Evolutionary conservation across 768 basidiomycete genomes (phyloP).

Genomic region (Arthromyces matolae): DNA sequence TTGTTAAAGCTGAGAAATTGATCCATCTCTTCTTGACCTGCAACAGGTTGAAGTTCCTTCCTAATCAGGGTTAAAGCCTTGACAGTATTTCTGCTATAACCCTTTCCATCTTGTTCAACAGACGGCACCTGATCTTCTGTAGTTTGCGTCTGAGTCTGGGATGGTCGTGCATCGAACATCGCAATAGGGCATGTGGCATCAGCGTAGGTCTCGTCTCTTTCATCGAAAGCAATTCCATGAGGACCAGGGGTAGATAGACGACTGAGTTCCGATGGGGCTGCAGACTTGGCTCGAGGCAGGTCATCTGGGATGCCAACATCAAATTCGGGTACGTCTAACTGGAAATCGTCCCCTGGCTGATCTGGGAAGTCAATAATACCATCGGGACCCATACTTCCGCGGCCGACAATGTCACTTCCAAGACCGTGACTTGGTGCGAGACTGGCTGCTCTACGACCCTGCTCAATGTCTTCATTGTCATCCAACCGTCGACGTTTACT

Average conservation of each 20-base stretch:
- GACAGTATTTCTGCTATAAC: conserved; percentile 86
- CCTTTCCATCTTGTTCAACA: conserved; percentile 55
- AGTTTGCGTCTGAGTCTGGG: conserved; percentile 44
- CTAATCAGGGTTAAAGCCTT: conserved; percentile 78
- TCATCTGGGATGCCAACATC: conserved; percentile 35
- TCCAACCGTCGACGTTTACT: conserved; percentile 60
- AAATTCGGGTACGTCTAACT: conserved; percentile 62
- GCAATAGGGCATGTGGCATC: conserved; percentile 75
- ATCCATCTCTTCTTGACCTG: conserved; percentile 44
- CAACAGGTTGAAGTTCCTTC: conserved; percentile 58
- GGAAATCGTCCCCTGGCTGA: conserved; percentile 63
- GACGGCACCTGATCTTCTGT: conserved; percentile 38
- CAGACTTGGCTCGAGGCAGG: conserved; percentile 41
- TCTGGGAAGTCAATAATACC: conserved; percentile 62
- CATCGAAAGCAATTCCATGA: conserved; percentile 47
- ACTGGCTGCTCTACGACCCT: conserved; percentile 64
- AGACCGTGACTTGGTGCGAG: conserved; percentile 56
- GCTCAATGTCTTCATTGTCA: conserved; percentile 66
- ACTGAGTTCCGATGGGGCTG: conserved; percentile 53
- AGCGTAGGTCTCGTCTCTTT: conserved; percentile 63
- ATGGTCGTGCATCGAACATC: conserved; percentile 66
- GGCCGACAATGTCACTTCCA: conserved; percentile 53
- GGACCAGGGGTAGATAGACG: conserved; percentile 65
- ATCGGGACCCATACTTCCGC: conserved; percentile 53
- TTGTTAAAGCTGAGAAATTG: conserved; percentile 74